phyloP scores from a whole-genome alignment of 345 rosid species.

The Aquilaria yunnanensis region DNA sequence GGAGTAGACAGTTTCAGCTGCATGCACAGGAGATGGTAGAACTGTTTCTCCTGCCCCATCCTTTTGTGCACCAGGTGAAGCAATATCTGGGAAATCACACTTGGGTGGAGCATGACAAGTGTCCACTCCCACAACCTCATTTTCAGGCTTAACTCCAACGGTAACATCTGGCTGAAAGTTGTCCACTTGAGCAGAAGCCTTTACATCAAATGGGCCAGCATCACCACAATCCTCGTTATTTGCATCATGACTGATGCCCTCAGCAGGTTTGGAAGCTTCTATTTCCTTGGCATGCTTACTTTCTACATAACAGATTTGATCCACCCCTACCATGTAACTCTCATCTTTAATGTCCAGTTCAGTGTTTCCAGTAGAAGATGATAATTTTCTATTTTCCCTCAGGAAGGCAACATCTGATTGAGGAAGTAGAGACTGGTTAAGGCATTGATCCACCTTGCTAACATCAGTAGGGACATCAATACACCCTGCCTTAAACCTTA shows the following conservation, averaged over 20 bases:
- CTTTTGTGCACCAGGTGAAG: neutral
- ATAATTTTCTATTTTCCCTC: neutral
- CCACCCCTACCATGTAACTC: conserved; percentile 3
- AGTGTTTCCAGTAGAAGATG: neutral
- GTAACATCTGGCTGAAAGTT: conserved; percentile 8
- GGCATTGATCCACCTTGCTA: neutral
- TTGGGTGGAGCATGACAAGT: conserved; percentile 1
- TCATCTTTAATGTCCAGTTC: conserved; percentile 5
- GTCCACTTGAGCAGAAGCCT: conserved; percentile 9
- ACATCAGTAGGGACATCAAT: neutral
- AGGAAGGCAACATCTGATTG: neutral
- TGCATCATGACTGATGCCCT: neutral
- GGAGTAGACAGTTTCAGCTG: conserved; percentile 6
- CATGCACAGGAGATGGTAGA: conserved; percentile 4
- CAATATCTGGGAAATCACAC: conserved; percentile 1
- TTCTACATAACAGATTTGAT: conserved; percentile 5
- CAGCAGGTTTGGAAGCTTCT: conserved; percentile 13
- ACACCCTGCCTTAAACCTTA: neutral
- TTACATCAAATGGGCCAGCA: conserved; percentile 1
- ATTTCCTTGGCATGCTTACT: conserved; percentile 8
- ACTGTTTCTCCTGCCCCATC: neutral
- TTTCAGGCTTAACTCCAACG: conserved; percentile 11
- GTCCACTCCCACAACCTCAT: conserved; percentile 10
- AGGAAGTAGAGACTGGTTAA: neutral
- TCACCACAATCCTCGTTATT: conserved; percentile 6